These are phyloP conservation scores for Deinandra increscens DNA, from an alignment of 129 eudicot genomes.

Conservation along the genomic window DNA sequence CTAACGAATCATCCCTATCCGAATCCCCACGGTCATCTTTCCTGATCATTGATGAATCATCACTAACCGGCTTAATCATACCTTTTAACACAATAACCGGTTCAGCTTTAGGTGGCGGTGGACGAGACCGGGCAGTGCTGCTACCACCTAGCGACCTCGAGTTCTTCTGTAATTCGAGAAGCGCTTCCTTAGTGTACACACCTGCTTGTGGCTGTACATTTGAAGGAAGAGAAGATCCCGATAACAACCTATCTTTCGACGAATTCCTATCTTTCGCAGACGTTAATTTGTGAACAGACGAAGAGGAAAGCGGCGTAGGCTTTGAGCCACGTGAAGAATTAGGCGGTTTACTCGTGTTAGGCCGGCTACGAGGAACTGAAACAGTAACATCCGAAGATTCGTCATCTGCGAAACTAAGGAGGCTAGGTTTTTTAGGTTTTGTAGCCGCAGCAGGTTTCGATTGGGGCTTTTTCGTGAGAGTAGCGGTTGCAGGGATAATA, in stretches of 20 bases:
- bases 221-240: conserved; percentile 43
- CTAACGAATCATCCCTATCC: background rate
- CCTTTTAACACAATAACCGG: conserved; percentile 72
- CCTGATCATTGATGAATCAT: background rate
- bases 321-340: conserved; percentile 35
- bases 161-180: conserved; percentile 78
- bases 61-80: conserved; percentile 44
- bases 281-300: conserved; percentile 59
- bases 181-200: conserved; percentile 72
- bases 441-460: conserved; percentile 27
- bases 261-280: conserved; percentile 49
- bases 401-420: conserved; percentile 66
- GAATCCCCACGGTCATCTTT: conserved; percentile 17
- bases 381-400: conserved; percentile 29
- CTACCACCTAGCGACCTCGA: conserved; percentile 60
- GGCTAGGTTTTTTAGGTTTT: conserved; percentile 70
- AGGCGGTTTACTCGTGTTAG: conserved; percentile 24
- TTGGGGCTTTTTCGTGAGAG: conserved; percentile 13
- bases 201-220: conserved; percentile 93
- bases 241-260: conserved; percentile 4
- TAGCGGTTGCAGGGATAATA: conserved; percentile 24
- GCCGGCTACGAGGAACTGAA: conserved; percentile 34
- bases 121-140: conserved; percentile 36
- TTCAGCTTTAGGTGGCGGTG: conserved; percentile 30
- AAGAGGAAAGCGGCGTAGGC: conserved; percentile 28